Evolutionary conservation across 495 filamentous ascomycete species (phyloP).

Genomic region (Trichoderma erinaceum): DNA sequence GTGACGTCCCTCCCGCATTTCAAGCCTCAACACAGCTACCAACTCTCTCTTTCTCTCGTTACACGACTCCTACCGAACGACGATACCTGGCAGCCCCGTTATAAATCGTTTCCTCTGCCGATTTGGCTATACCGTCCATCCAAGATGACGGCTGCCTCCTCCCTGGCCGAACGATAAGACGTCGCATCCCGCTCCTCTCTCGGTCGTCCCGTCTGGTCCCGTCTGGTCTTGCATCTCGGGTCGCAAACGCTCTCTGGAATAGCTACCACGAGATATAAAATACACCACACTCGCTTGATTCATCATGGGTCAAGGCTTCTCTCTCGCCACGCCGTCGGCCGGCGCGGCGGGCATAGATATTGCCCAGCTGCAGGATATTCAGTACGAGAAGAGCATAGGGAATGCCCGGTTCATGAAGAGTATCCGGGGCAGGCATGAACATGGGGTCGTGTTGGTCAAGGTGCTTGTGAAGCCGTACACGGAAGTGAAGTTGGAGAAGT

Average conservation of each 20-base stretch:
- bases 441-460: conserved; percentile 89
- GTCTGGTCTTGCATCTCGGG: neutral
- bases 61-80: neutral
- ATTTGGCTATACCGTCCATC: neutral
- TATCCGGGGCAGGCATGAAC: conserved; percentile 79
- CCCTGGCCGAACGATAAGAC: conserved; percentile 11
- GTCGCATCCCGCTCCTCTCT: neutral
- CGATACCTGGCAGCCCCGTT: neutral
- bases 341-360: conserved; percentile 91
- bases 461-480: conserved; percentile 83
- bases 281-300: neutral
- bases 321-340: conserved; percentile 79
- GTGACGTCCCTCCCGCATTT: neutral
- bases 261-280: neutral
- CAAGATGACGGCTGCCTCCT: conserved; percentile 5
- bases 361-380: conserved; percentile 79
- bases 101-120: neutral
- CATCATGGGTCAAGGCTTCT: conserved; percentile 93
- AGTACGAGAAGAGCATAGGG: conserved; percentile 89
- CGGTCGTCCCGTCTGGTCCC: neutral
- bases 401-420: conserved; percentile 96
- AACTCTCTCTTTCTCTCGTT: neutral
- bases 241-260: neutral
- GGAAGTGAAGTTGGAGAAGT: conserved; percentile 67
- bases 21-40: neutral